A percentile compares a stretch with the other conserved stretches of the same genome.
Evolutionary conservation across 2,329 filamentous ascomycete species (phyloP).

Genomic region (Hypomyces rosellus): DNA sequence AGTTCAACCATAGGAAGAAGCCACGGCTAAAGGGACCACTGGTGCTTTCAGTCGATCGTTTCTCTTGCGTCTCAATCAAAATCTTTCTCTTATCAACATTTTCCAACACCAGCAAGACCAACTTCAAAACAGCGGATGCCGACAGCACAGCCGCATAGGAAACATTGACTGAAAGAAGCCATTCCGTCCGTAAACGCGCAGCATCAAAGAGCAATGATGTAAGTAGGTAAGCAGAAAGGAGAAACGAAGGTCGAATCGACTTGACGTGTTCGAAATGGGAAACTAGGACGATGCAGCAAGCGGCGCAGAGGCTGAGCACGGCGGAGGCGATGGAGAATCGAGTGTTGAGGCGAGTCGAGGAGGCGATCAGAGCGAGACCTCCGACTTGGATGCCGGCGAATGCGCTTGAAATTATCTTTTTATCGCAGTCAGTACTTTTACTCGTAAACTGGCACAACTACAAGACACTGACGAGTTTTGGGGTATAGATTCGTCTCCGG

Average conservation of each 20-base stretch:
- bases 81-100: constrained; percentile 27
- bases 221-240: constrained; percentile 25
- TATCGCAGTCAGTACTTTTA: not conserved
- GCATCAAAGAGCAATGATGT: constrained; percentile 27
- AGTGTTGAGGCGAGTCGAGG: constrained; percentile 20
- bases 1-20: constrained; percentile 30
- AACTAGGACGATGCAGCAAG: constrained; percentile 22
- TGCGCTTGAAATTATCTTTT: constrained; percentile 17
- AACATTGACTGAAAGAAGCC: constrained; percentile 22
- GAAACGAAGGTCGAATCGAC: constrained; percentile 26
- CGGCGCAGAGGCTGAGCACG: constrained; percentile 21
- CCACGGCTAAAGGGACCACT: constrained; percentile 29
- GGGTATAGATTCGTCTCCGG: constrained; percentile 19
- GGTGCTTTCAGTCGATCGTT: constrained; percentile 43
- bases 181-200: constrained; percentile 26
- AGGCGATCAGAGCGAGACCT: constrained; percentile 20
- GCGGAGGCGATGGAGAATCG: constrained; percentile 24
- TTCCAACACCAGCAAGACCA: constrained; percentile 22
- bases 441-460: not conserved
- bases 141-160: constrained; percentile 21
- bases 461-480: constrained; percentile 19
- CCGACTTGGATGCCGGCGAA: constrained; percentile 22
- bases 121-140: constrained; percentile 17
- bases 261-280: constrained; percentile 28
- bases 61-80: constrained; percentile 31